Conservation (phyloP, 1,284 basidiomycete species). For the Coriolopsis trogii region DNA sequence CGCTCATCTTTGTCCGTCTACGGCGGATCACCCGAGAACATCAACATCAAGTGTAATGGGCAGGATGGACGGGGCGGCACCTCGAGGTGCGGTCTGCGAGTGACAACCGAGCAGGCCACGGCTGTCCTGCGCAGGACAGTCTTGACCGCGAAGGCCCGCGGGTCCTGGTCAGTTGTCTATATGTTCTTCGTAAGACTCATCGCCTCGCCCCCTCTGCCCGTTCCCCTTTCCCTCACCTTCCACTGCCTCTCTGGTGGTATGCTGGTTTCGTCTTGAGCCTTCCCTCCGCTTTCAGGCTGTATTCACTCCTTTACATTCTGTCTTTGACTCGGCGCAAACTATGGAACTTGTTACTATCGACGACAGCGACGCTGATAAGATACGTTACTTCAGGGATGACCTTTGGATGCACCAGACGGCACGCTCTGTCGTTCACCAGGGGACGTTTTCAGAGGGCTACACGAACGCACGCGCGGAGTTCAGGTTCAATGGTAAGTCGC, state of each 20-base stretch:
- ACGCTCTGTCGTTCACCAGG: background rate
- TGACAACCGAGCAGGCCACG: too few species aligned
- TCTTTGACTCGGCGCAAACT: background rate
- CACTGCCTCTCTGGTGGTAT: background rate
- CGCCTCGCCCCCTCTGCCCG: background rate
- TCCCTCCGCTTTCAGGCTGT: background rate
- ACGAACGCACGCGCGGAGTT: conserved; percentile 7
- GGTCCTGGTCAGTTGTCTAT: too few species aligned
- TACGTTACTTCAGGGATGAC: conserved; percentile 2
- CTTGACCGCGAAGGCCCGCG: too few species aligned
- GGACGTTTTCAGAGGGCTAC: conserved; percentile 5
- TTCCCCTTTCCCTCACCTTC: background rate
- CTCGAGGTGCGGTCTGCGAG: too few species aligned
- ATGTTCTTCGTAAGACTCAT: background rate
- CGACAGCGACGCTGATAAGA: conserved; percentile 8
- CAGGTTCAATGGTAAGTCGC: conserved; percentile 10
- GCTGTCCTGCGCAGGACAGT: too few species aligned
- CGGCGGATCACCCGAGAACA: too few species aligned
- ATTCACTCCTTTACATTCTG: background rate
- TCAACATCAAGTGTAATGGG: too few species aligned
- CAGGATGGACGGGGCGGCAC: too few species aligned
- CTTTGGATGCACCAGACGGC: background rate
- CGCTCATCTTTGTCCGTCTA: too few species aligned
- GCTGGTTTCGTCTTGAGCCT: background rate
- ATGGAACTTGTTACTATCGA: conserved; percentile 7